Conservation (phyloP, 1,284 basidiomycete species). For the Inonotus obliquus region DNA sequence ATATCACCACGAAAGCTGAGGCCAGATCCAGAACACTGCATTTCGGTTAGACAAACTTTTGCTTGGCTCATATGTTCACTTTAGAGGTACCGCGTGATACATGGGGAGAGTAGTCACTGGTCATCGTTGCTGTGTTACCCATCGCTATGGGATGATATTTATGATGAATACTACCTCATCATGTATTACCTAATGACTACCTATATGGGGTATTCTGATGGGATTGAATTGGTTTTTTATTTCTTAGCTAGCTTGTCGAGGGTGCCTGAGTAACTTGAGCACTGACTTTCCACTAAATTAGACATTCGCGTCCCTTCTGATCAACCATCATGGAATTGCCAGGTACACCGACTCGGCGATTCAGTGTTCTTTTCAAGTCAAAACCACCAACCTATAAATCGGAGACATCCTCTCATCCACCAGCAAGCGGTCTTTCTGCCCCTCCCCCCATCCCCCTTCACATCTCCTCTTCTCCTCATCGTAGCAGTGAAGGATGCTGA, state of each 20-base stretch:
- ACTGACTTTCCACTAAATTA: not conserved
- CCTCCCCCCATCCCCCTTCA: not conserved
- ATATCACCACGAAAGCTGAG: too few species aligned
- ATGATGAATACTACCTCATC: too few species aligned
- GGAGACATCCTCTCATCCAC: not conserved
- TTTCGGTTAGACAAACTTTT: not conserved
- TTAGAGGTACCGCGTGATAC: not conserved
- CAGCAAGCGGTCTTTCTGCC: not conserved
- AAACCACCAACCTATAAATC: not conserved
- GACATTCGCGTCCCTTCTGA: not conserved
- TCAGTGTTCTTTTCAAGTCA: too few species aligned
- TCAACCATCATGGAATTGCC: not conserved
- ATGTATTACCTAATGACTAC: too few species aligned
- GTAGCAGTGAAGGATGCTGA: not conserved
- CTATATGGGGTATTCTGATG: too few species aligned
- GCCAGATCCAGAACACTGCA: too few species aligned
- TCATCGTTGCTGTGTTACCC: too few species aligned
- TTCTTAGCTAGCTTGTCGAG: not conserved
- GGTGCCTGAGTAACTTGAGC: not conserved
- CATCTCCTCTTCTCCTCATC: not conserved
- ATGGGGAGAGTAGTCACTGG: too few species aligned
- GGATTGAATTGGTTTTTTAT: too few species aligned
- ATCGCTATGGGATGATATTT: too few species aligned
- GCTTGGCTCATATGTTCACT: not conserved
- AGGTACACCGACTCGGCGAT: too few species aligned